A percentile compares a stretch with the other conserved stretches of the same genome.
Conservation (phyloP, 2,329 filamentous ascomycete genomes). For the Penicillium sp. region DNA sequence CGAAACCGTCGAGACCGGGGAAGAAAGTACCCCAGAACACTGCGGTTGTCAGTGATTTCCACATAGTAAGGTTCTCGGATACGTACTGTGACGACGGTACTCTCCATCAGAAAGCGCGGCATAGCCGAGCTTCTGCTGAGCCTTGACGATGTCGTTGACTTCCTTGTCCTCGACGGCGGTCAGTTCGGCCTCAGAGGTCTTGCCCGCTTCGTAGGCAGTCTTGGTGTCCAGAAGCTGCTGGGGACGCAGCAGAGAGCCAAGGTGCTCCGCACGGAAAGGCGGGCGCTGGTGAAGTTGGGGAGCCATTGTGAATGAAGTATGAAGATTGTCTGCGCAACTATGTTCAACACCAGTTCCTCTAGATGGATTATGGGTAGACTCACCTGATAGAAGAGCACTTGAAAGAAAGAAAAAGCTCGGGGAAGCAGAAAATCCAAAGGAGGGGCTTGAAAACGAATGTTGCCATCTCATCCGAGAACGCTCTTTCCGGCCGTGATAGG, state of each 20-base stretch:
- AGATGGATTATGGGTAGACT: not conserved
- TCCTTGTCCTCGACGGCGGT: slow-evolving; percentile 64
- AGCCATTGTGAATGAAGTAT: slow-evolving; percentile 28
- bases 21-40: slow-evolving; percentile 63
- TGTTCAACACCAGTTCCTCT: not conserved
- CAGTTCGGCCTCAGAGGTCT: slow-evolving; percentile 58
- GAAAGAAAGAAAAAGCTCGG: not conserved
- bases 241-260: slow-evolving; percentile 70
- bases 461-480: slow-evolving; percentile 5
- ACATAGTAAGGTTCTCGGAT: not conserved
- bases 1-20: slow-evolving; percentile 57
- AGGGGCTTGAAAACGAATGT: slow-evolving; percentile 17
- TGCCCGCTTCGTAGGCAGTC: slow-evolving; percentile 58
- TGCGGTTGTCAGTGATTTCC: slow-evolving; percentile 17
- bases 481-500: not conserved
- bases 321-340: not conserved
- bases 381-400: not conserved
- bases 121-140: slow-evolving; percentile 65
- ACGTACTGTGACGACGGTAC: slow-evolving; percentile 55
- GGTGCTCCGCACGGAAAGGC: slow-evolving; percentile 72
- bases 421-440: slow-evolving; percentile 9
- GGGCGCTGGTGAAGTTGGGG: slow-evolving; percentile 47
- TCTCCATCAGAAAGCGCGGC: slow-evolving; percentile 69
- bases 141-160: slow-evolving; percentile 65
- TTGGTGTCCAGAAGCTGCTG: slow-evolving; percentile 62